Percentiles rank a stretch among this genome's conserved stretches.
These are phyloP conservation scores for Pouteria glomerata DNA, from an alignment of 148 eudicot genomes.

Conservation along the genomic window DNA sequence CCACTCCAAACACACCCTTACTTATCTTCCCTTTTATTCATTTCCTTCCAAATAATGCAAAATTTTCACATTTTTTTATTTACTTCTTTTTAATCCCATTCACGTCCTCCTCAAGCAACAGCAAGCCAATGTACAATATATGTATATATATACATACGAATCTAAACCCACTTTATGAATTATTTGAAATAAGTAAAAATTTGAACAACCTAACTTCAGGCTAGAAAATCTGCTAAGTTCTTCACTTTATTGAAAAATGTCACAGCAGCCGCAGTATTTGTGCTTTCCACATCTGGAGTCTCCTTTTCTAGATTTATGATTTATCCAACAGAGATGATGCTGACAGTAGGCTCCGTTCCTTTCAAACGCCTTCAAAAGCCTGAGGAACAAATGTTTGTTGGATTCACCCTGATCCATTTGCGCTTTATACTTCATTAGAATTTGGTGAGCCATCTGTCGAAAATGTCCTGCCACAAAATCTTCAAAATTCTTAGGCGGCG, in stretches of 20 bases:
- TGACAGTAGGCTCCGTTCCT: background rate
- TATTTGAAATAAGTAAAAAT: too few species aligned
- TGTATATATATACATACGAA: background rate
- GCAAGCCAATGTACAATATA: background rate
- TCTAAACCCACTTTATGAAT: background rate
- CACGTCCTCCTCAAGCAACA: too few species aligned
- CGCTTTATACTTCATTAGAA: constrained; percentile 1
- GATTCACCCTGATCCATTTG: background rate
- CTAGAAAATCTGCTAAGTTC: background rate
- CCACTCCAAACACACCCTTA: too few species aligned
- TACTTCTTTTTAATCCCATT: too few species aligned
- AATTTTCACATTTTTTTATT: too few species aligned
- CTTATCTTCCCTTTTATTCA: too few species aligned
- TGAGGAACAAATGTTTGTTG: background rate
- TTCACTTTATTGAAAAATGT: background rate
- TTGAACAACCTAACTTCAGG: background rate
- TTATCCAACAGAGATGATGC: background rate
- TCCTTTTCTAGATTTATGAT: background rate
- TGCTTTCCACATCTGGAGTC: background rate
- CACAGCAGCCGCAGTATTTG: background rate
- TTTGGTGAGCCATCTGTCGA: background rate
- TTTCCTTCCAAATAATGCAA: too few species aligned
- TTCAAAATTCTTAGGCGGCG: constrained; percentile 41
- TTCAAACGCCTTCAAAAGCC: constrained; percentile 4
- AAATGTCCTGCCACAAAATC: constrained; percentile 38